These are phyloP conservation scores for Brassica hybrid DNA, from an alignment of 441 rosid genomes.

Conservation along the genomic window DNA sequence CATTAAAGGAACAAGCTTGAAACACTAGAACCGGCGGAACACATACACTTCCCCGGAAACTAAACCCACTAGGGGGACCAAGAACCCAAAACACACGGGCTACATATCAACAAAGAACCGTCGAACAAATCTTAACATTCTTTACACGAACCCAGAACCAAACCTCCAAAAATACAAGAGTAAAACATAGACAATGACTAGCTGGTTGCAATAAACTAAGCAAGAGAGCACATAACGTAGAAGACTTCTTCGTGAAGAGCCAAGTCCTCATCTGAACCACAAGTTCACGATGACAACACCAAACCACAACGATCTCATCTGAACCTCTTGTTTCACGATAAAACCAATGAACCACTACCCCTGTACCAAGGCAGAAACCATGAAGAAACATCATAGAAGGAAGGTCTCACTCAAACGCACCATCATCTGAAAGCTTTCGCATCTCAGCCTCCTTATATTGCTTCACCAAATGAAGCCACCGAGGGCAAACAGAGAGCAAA, in stretches of 20 bases:
- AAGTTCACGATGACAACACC: not conserved
- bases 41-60: not conserved
- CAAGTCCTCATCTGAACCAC: not conserved
- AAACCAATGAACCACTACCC: not conserved
- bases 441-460: too few species aligned
- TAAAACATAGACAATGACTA: not conserved
- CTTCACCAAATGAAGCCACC: too few species aligned
- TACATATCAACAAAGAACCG: not conserved
- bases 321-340: not conserved
- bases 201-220: not conserved
- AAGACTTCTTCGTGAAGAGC: not conserved
- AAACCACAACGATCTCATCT: not conserved
- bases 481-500: too few species aligned
- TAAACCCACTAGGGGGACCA: not conserved
- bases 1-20: too few species aligned
- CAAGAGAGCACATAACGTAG: not conserved
- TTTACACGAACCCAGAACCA: not conserved
- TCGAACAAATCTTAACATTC: not conserved
- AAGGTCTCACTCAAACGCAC: too few species aligned
- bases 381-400: not conserved
- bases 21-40: not conserved
- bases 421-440: too few species aligned
- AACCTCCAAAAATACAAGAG: not conserved
- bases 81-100: not conserved
- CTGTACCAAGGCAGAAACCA: not conserved